A percentile compares a stretch with the other conserved stretches of the same genome.
Conservation (phyloP, 768 basidiomycete species). For the Boletus tomentosulus region DNA sequence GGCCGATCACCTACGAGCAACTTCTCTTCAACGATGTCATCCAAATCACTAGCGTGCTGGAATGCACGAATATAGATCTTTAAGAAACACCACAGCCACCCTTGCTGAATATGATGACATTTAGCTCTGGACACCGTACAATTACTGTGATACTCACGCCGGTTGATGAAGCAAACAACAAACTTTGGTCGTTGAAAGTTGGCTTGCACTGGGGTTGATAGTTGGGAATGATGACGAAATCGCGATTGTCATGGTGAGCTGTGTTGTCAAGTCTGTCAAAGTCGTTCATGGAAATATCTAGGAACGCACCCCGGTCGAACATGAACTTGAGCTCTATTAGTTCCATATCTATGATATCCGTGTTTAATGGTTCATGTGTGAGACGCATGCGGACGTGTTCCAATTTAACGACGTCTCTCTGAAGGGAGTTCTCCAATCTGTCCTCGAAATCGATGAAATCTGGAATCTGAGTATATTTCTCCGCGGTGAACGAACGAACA, state of each 20-base stretch:
- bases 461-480: slow-evolving; percentile 88
- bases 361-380: slow-evolving; percentile 63
- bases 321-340: slow-evolving; percentile 81
- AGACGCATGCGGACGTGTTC: slow-evolving; percentile 85
- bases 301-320: slow-evolving; percentile 61
- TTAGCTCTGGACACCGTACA: neutral
- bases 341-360: slow-evolving; percentile 77
- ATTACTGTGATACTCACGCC: slow-evolving; percentile 44
- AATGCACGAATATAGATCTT: slow-evolving; percentile 75
- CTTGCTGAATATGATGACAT: slow-evolving; percentile 39
- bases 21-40: slow-evolving; percentile 78
- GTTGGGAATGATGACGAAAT: slow-evolving; percentile 72
- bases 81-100: slow-evolving; percentile 70
- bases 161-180: slow-evolving; percentile 58
- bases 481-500: slow-evolving; percentile 68
- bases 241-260: slow-evolving; percentile 86
- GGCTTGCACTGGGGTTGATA: slow-evolving; percentile 60
- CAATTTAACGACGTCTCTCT: slow-evolving; percentile 76
- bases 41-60: slow-evolving; percentile 75
- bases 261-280: slow-evolving; percentile 11
- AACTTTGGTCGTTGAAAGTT: slow-evolving; percentile 62
- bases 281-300: neutral
- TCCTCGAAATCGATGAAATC: slow-evolving; percentile 83
- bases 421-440: slow-evolving; percentile 76
- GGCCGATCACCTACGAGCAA: slow-evolving; percentile 77